phyloP scores from a whole-genome alignment of 345 rosid species.

The Toxicodendron radicans region DNA sequence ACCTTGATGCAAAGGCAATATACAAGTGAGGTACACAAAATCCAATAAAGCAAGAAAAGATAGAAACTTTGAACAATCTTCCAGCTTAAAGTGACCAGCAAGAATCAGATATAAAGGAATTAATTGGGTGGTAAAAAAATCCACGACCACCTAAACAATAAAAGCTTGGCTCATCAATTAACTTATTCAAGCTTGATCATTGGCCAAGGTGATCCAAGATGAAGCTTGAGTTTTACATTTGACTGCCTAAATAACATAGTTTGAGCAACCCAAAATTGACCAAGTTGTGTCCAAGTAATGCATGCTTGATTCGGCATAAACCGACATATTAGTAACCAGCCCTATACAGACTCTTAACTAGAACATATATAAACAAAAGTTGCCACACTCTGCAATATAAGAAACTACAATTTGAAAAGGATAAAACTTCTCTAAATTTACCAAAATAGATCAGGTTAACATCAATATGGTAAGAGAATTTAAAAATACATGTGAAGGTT shows the following conservation, averaged over 20 bases:
- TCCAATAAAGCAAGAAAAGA: neutral
- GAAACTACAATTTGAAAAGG: too few species aligned
- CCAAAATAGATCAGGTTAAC: too few species aligned
- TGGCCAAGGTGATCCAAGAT: neutral
- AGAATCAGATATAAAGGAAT: neutral
- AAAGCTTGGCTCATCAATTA: neutral
- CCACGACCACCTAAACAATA: neutral
- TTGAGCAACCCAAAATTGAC: neutral
- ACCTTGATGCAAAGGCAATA: conserved; percentile 5
- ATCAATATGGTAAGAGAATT: too few species aligned
- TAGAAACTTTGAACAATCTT: neutral
- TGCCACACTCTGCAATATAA: too few species aligned
- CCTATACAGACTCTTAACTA: too few species aligned
- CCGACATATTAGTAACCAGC: too few species aligned
- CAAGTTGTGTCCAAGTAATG: neutral
- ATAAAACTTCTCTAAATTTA: too few species aligned
- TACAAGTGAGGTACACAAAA: neutral
- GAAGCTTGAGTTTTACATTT: neutral
- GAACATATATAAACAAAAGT: too few species aligned
- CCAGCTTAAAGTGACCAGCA: neutral
- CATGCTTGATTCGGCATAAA: too few species aligned
- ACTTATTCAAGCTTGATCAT: neutral
- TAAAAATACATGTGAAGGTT: too few species aligned
- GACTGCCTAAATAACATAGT: neutral
- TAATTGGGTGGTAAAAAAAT: neutral